phyloP scores from a whole-genome alignment of 148 eudicot species.

The Camellia lanceoleosa region DNA sequence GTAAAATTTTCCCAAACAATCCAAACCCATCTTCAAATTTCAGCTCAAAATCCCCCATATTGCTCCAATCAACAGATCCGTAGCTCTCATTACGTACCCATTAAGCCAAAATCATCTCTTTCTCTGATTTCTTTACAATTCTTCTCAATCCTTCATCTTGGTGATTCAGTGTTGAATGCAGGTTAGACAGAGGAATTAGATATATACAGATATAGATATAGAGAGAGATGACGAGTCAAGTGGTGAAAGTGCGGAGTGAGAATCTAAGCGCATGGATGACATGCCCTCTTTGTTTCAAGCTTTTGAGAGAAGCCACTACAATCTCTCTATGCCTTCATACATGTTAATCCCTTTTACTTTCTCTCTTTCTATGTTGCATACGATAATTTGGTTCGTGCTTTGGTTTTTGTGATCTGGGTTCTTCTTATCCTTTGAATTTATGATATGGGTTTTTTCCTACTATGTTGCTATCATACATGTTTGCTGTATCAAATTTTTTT shows the following conservation, averaged over 20 bases:
- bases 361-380: background rate
- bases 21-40: constrained; percentile 2
- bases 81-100: background rate
- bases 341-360: constrained; percentile 24
- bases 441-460: background rate
- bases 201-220: background rate
- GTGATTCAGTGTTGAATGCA: constrained; percentile 7
- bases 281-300: constrained; percentile 63
- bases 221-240: constrained; percentile 32
- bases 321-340: constrained; percentile 65
- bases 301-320: constrained; percentile 43
- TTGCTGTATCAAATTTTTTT: background rate
- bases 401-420: background rate
- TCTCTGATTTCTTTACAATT: background rate
- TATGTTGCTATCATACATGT: background rate
- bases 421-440: background rate
- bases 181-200: constrained; percentile 2
- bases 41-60: background rate
- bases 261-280: constrained; percentile 62
- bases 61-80: constrained; percentile 15
- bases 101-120: background rate
- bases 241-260: constrained; percentile 48
- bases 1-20: constrained; percentile 9
- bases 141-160: background rate
- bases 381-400: constrained; percentile 12